phyloP scores from a whole-genome alignment of 192 early-diverging fungal species.

The Allomyces javanicus region DNA sequence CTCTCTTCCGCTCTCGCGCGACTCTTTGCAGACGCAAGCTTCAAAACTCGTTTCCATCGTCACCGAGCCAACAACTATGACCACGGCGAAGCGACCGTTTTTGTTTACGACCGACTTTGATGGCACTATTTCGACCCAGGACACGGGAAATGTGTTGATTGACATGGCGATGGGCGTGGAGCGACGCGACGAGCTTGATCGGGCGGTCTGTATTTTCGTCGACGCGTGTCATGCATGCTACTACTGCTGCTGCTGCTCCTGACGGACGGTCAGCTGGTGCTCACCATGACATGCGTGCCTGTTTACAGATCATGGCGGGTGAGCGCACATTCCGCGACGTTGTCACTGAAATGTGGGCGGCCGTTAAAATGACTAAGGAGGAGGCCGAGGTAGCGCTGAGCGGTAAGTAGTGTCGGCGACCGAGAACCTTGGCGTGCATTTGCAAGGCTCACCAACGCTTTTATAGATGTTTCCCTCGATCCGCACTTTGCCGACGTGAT shows the following conservation, averaged over 20 bases:
- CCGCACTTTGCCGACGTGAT: neutral
- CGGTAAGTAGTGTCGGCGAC: neutral
- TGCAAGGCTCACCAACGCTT: too few relatives aligned
- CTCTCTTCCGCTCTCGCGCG: too few relatives aligned
- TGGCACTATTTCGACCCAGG: slow-evolving; percentile 10
- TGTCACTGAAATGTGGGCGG: neutral
- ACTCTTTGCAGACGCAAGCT: too few relatives aligned
- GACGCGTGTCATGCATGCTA: too few relatives aligned
- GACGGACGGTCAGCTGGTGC: neutral
- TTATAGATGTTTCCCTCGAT: neutral
- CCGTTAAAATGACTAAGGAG: neutral
- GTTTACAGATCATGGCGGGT: neutral
- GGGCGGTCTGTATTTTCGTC: neutral
- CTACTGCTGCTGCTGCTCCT: too few relatives aligned
- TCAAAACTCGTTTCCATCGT: too few relatives aligned
- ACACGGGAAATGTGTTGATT: slow-evolving; percentile 27
- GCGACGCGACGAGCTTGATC: slow-evolving; percentile 4
- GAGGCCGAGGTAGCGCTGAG: neutral
- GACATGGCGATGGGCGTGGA: slow-evolving; percentile 18
- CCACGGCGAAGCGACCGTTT: too few relatives aligned
- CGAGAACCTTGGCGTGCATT: too few relatives aligned
- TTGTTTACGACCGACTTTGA: neutral
- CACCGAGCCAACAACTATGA: too few relatives aligned
- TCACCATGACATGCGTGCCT: neutral
- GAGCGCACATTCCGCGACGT: neutral